phyloP scores from a whole-genome alignment of 768 basidiomycete genomes.

The Dacryopinax spathularia region DNA sequence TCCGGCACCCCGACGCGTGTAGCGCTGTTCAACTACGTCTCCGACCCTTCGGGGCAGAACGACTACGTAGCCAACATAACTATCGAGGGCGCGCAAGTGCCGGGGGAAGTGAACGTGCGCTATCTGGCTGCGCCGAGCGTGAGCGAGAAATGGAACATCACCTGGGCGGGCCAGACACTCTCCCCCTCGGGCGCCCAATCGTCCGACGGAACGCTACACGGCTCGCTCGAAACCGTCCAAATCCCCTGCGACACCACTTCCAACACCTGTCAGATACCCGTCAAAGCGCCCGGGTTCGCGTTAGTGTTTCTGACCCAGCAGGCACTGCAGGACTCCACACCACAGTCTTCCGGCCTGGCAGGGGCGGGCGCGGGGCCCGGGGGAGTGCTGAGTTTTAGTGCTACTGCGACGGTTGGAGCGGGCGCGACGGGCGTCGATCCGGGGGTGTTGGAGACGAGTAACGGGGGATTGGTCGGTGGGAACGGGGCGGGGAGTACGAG shows the following conservation, averaged over 20 bases:
- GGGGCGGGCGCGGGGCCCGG: background rate
- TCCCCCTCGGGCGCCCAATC: constrained; percentile 36
- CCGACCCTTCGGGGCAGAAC: constrained; percentile 42
- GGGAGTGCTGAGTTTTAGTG: background rate
- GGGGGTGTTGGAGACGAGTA: constrained; percentile 44
- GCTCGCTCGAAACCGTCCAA: constrained; percentile 39
- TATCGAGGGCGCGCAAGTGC: constrained; percentile 33
- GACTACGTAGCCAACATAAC: constrained; percentile 40
- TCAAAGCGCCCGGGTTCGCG: constrained; percentile 59
- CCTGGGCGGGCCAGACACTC: constrained; percentile 62
- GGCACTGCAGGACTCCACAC: constrained; percentile 25
- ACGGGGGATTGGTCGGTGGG: constrained; percentile 27
- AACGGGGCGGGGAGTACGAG: background rate
- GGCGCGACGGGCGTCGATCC: constrained; percentile 43
- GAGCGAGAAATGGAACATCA: constrained; percentile 47
- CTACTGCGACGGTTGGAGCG: background rate
- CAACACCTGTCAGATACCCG: constrained; percentile 43
- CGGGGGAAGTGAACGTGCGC: constrained; percentile 36
- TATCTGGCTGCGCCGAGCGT: constrained; percentile 46
- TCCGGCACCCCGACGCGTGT: constrained; percentile 45
- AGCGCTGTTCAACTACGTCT: constrained; percentile 59
- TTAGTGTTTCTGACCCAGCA: constrained; percentile 50
- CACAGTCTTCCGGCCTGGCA: background rate
- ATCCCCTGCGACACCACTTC: constrained; percentile 42
- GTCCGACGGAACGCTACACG: constrained; percentile 53